Evolutionary conservation across 2,329 filamentous ascomycete genomes (phyloP).

Genomic region (Westerdykella ornata): DNA sequence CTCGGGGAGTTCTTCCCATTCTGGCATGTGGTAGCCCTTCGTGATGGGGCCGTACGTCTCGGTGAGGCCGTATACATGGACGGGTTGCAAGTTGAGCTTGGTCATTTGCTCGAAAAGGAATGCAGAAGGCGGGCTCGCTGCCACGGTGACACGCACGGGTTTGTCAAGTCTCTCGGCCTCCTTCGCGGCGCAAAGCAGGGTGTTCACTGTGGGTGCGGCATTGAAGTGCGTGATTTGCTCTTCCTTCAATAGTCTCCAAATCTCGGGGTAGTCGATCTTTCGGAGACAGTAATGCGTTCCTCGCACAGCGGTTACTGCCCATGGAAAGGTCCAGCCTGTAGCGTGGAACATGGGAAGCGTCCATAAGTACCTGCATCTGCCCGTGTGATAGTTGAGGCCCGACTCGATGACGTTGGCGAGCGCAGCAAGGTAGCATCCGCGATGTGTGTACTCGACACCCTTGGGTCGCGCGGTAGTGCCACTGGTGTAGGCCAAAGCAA

Average conservation of each 20-base stretch:
- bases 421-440: constrained; percentile 77
- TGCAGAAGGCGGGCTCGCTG: constrained; percentile 76
- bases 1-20: constrained; percentile 67
- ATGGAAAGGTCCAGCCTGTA: constrained; percentile 75
- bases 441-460: constrained; percentile 85
- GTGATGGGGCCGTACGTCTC: constrained; percentile 96
- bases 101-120: constrained; percentile 94
- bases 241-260: constrained; percentile 82
- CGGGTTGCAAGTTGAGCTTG: constrained; percentile 73
- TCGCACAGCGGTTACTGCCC: constrained; percentile 85
- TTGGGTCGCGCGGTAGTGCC: constrained; percentile 90
- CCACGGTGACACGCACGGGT: constrained; percentile 81
- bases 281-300: constrained; percentile 93
- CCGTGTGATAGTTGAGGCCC: constrained; percentile 64
- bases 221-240: constrained; percentile 92
- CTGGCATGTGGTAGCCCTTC: constrained; percentile 80
- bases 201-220: constrained; percentile 94
- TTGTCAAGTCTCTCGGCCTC: constrained; percentile 64
- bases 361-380: constrained; percentile 79
- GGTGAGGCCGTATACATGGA: constrained; percentile 84
- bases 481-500: constrained; percentile 89
- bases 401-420: constrained; percentile 84
- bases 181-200: constrained; percentile 72
- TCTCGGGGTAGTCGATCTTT: constrained; percentile 89
- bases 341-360: constrained; percentile 81